Conservation (phyloP, 2,329 filamentous ascomycete species). For the Ceratocystis harringtonii region DNA sequence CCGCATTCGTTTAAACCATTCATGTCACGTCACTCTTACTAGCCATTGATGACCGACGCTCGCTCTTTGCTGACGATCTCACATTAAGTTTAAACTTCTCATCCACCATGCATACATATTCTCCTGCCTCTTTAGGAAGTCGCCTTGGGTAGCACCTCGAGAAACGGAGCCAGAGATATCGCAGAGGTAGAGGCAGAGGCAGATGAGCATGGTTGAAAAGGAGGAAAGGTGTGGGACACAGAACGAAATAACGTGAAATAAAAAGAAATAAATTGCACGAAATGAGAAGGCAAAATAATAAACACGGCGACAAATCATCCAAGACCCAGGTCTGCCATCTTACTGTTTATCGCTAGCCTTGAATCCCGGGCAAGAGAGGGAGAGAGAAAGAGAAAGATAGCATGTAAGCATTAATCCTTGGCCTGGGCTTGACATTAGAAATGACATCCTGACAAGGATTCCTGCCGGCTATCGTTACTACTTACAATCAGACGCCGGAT, state of each 20-base stretch:
- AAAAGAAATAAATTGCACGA: too few relatives aligned
- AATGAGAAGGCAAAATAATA: too few relatives aligned
- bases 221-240: neutral
- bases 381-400: neutral
- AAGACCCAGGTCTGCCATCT: neutral
- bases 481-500: neutral
- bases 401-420: neutral
- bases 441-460: neutral
- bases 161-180: neutral
- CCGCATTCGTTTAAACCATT: neutral
- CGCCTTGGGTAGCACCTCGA: neutral
- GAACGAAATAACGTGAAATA: too few relatives aligned
- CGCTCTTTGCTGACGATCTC: neutral
- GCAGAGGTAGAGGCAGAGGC: neutral
- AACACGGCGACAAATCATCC: neutral
- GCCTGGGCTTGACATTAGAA: neutral
- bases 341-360: neutral
- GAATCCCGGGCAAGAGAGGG: too few relatives aligned
- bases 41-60: too few relatives aligned
- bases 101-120: neutral
- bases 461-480: neutral
- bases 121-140: slow-evolving; percentile 16
- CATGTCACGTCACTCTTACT: neutral
- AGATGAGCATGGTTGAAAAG: neutral
- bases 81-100: neutral